These are phyloP conservation scores for Colletotrichum tabaci DNA, from an alignment of 2,329 filamentous ascomycete genomes.

Conservation along the genomic window DNA sequence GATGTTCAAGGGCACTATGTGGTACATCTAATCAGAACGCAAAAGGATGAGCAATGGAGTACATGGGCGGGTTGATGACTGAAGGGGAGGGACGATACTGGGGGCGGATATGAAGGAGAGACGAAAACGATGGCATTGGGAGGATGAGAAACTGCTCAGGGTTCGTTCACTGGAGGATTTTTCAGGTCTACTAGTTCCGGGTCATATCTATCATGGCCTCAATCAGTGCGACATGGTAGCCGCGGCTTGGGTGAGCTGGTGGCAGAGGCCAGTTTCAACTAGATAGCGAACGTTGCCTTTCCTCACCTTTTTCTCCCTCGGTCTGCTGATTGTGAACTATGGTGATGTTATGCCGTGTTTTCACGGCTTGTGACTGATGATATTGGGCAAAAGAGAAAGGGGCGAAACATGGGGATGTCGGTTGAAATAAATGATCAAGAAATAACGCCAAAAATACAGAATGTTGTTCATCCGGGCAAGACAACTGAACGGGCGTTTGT, in stretches of 20 bases:
- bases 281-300: constrained; percentile 37
- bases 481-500: too few species aligned
- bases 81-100: neutral
- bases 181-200: constrained; percentile 32
- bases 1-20: constrained; percentile 57
- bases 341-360: neutral
- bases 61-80: neutral
- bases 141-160: neutral
- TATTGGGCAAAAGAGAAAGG: too few species aligned
- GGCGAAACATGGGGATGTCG: too few species aligned
- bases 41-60: neutral
- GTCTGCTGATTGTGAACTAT: neutral
- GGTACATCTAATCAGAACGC: constrained; percentile 55
- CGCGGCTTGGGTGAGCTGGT: constrained; percentile 8
- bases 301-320: neutral
- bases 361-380: too few species aligned
- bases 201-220: constrained; percentile 21
- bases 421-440: too few species aligned
- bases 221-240: constrained; percentile 19
- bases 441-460: too few species aligned
- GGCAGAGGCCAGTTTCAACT: neutral
- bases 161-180: neutral
- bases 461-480: too few species aligned
- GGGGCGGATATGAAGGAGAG: neutral
- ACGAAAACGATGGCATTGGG: neutral